Evolutionary conservation across 2,329 filamentous ascomycete genomes (phyloP), one percentile per base, ranked within the genome.

Genomic region (Kalmusia sp.): DNA sequence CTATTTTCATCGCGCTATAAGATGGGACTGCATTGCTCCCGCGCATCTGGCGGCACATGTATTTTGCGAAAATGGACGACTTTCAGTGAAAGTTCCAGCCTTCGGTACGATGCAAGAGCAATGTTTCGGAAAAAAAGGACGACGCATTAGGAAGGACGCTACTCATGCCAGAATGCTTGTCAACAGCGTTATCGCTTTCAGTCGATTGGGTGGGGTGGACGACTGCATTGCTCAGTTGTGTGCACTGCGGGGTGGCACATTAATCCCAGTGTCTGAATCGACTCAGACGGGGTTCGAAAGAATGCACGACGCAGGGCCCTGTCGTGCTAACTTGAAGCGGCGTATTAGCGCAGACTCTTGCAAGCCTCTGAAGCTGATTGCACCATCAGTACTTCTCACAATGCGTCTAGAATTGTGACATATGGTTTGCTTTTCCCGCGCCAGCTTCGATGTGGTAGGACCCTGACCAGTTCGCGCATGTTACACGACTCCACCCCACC

Each of bases 291-390:
- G 44, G 38, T 54, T 41, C 39, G 1, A 19, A 19, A 40, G 43
- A 52, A 50, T 19, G 52, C 44, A 44, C 37, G 35, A 54, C 25
- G 47, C 44, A 43, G 38, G 28, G 34, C 51, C 55, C 55, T 52
- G 33, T 47, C 35, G n/a, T 30, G 40, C 52, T 49, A 58, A 48
- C 58, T 57, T 31, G 52, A 60, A 52, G 51, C 41, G 49, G 49
- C 33, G 27, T 49, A 39, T 52, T 54, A 58, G 48, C 41, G 51
- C 46, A 22, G 41, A 35, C 49, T 54, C 49, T 47, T 47, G 47
- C 46, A 54, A 34, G 37, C 24, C 51, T 39, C 38, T 35, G 24
- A 51, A 51, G 37, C 58, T 61, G 57, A 57, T 59, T 64, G 57
- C 47, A 49, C 51, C 27, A 52, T 39, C 22, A 31, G 17, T 47